Evolutionary conservation across 1,139 yeast species (phyloP), one percentile per base, ranked within the genome.

Genomic region (Yamadazyma songkhlaensis): DNA sequence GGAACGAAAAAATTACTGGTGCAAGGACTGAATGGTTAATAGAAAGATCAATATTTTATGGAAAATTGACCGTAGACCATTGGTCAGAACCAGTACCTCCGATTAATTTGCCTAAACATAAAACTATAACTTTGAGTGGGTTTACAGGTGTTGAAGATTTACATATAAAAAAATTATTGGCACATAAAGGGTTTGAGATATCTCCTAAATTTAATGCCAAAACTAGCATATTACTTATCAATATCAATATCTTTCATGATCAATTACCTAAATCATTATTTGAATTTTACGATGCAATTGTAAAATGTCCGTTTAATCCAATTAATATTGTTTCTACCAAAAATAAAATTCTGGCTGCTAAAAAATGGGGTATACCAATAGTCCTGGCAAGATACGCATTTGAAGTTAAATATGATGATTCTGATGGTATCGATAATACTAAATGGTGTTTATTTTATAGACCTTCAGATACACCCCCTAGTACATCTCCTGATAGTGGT

Each of bases 1-100:
- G 46, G 3, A 17, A 22, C 3, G 23, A 31, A 4, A 11, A 25
- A 4, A 17, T 13, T 2, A 12, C 31, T 3, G 33, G 26, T 21
- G 29, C 4, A 7, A 76, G 79, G 2, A 84, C 96, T 2, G 97
- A 90, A 58, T 88, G 96, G 90, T 83, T 85, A 49, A 62, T 90
- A 21, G 97, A 90, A 57, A 60, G 97, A 42, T 76, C 87, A 24
- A 64, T 89, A 24, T 83, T 74, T 56, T 83, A 84, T 50, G 73
- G 75, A 32, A 60, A 62, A 36, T 52, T 82, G 4, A 59, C 65
- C 9, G 49, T 66, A 28, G 96, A 88, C 54, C 58, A 70, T n/a
- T 90, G 97, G 97, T 77, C 87, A 1, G 56, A 59, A 25, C 92
- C 89, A 1, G 65, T 81, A 39, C 63, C 59, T 17, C 68, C 72